phyloP scores from a whole-genome alignment of 169 alveolate species.

The Plasmodium gonderi region DNA sequence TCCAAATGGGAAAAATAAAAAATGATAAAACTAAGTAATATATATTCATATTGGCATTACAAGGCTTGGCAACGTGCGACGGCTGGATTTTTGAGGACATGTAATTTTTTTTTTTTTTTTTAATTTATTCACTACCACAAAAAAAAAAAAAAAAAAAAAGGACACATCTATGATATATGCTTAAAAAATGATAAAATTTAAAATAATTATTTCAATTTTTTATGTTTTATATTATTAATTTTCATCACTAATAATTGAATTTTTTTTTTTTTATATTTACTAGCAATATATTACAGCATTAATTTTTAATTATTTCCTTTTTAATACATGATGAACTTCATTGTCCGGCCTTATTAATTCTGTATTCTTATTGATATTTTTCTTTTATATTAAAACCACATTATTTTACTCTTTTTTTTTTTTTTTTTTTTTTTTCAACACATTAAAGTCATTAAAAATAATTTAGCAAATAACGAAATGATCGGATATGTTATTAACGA shows the following conservation, averaged over 20 bases:
- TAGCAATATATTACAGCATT: background rate
- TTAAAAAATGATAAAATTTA: background rate
- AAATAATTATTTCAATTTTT: background rate
- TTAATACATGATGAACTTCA: background rate
- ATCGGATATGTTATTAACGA: conserved; percentile 93
- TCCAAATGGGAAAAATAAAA: background rate
- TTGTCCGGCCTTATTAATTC: background rate
- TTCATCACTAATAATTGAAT: background rate
- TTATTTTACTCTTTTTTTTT: background rate
- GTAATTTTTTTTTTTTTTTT: conserved; percentile 73
- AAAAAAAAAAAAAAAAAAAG: background rate
- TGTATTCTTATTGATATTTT: background rate
- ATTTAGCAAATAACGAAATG: conserved; percentile 89
- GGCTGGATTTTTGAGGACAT: conserved; percentile 91
- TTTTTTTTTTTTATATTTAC: background rate
- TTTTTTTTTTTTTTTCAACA: background rate
- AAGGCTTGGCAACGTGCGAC: conserved; percentile 91
- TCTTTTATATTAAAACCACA: background rate
- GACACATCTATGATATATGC: background rate
- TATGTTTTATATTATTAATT: background rate
- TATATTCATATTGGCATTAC: conserved; percentile 88
- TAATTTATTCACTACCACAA: background rate
- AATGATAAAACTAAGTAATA: conserved; percentile 74
- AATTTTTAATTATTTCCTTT: background rate
- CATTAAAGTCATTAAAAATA: conserved; percentile 85